phyloP scores from a whole-genome alignment of 805 yeast species.

The Saccharomyces mikatae region DNA sequence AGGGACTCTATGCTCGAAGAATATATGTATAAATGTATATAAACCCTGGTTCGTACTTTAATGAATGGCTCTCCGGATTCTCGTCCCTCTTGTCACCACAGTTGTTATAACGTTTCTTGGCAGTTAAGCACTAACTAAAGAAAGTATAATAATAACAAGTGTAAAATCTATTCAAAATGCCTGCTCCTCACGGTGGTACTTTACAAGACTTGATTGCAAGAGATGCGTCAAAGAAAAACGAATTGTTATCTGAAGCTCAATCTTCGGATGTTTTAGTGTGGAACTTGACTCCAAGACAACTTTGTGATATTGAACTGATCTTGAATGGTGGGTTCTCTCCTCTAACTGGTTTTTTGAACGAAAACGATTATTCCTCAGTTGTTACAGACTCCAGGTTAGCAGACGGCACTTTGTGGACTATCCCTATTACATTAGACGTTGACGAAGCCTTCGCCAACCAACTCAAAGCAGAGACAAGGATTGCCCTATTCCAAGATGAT shows the following conservation, averaged over 20 bases:
- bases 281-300: conserved; percentile 70
- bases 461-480: conserved; percentile 48
- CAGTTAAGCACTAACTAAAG: neutral
- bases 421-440: conserved; percentile 87
- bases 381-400: conserved; percentile 62
- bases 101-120: neutral
- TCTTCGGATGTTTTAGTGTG: conserved; percentile 35
- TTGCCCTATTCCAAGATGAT: conserved; percentile 75
- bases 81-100: neutral
- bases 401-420: conserved; percentile 78
- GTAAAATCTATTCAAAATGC: conserved; percentile 34
- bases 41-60: neutral
- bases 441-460: conserved; percentile 39
- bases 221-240: conserved; percentile 54
- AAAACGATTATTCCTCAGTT: conserved; percentile 58
- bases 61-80: neutral
- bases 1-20: neutral
- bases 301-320: conserved; percentile 88
- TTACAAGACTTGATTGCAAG: conserved; percentile 80
- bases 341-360: conserved; percentile 53
- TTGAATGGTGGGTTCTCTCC: conserved; percentile 93
- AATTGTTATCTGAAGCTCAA: conserved; percentile 52
- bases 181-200: conserved; percentile 86
- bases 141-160: neutral
- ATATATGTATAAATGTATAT: neutral